phyloP scores from a whole-genome alignment of 1,139 yeast species.

The Candida tetrigidarum region DNA sequence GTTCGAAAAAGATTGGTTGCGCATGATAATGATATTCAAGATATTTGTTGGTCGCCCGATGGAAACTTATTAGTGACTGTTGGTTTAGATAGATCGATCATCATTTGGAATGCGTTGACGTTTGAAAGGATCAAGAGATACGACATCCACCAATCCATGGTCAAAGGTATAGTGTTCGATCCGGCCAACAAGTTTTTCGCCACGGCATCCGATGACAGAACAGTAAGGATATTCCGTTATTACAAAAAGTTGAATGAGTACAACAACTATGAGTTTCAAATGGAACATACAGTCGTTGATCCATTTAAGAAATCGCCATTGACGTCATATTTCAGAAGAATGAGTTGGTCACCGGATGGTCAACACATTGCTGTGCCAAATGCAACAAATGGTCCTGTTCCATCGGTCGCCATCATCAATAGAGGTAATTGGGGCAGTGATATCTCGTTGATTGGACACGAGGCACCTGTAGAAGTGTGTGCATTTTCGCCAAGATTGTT shows the following conservation, averaged over 20 bases:
- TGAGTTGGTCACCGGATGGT: slow-evolving; percentile 99
- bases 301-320: slow-evolving; percentile 92
- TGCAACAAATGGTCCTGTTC: slow-evolving; percentile 96
- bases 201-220: slow-evolving; percentile 94
- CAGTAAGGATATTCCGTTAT: slow-evolving; percentile 85
- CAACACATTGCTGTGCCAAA: slow-evolving; percentile 96
- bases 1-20: slow-evolving; percentile 91
- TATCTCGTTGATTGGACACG: slow-evolving; percentile 90
- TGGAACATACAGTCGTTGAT: slow-evolving; percentile 79
- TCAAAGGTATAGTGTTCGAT: slow-evolving; percentile 95
- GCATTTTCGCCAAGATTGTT: slow-evolving; percentile 80
- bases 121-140: slow-evolving; percentile 88
- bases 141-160: slow-evolving; percentile 94
- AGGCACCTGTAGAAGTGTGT: slow-evolving; percentile 95
- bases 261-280: slow-evolving; percentile 76
- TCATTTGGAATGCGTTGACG: slow-evolving; percentile 92
- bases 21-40: slow-evolving; percentile 97
- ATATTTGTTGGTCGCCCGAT: slow-evolving; percentile 98
- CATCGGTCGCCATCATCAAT: slow-evolving; percentile 84
- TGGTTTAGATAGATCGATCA: slow-evolving; percentile 88
- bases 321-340: slow-evolving; percentile 88
- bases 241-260: slow-evolving; percentile 66
- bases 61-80: slow-evolving; percentile 88
- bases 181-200: slow-evolving; percentile 98
- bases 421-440: slow-evolving; percentile 95